Evolutionary conservation across 306 rosid genomes (phyloP).

Genomic region (Oemleria cerasiformis): DNA sequence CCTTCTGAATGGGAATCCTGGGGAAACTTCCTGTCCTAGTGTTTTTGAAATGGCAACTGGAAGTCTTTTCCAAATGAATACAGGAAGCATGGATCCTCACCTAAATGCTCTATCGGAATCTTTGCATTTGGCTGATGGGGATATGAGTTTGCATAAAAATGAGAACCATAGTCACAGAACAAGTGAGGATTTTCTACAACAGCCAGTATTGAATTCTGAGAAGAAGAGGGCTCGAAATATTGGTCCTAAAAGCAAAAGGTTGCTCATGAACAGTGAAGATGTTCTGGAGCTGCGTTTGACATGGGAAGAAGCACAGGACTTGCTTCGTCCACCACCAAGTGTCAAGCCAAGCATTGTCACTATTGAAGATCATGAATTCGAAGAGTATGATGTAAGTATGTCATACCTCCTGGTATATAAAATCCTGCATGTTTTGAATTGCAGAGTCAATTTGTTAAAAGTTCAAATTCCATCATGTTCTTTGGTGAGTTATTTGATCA

Average conservation of each 20-base stretch:
- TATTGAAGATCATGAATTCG: constrained; percentile 84
- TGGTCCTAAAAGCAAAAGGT: constrained; percentile 83
- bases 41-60: constrained; percentile 56
- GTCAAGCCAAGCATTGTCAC: constrained; percentile 76
- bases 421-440: constrained; percentile 1
- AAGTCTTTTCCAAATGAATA: constrained; percentile 45
- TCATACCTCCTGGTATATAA: constrained; percentile 5
- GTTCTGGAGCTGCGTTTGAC: constrained; percentile 82
- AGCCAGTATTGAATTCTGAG: constrained; percentile 44
- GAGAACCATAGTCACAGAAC: constrained; percentile 45
- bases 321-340: constrained; percentile 90
- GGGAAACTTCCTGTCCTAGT: constrained; percentile 48
- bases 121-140: constrained; percentile 43
- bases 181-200: constrained; percentile 46
- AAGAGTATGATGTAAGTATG: constrained; percentile 88
- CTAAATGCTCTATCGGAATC: constrained; percentile 37
- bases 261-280: constrained; percentile 81
- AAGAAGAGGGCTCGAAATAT: constrained; percentile 86
- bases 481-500: constrained; percentile 24
- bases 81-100: constrained; percentile 47
- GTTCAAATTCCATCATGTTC: constrained; percentile 22
- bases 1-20: constrained; percentile 51
- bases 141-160: constrained; percentile 39
- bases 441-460: constrained; percentile 9
- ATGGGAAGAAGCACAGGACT: constrained; percentile 99